Conservation (phyloP, 345 rosid genomes). For the Trapa incisa region DNA sequence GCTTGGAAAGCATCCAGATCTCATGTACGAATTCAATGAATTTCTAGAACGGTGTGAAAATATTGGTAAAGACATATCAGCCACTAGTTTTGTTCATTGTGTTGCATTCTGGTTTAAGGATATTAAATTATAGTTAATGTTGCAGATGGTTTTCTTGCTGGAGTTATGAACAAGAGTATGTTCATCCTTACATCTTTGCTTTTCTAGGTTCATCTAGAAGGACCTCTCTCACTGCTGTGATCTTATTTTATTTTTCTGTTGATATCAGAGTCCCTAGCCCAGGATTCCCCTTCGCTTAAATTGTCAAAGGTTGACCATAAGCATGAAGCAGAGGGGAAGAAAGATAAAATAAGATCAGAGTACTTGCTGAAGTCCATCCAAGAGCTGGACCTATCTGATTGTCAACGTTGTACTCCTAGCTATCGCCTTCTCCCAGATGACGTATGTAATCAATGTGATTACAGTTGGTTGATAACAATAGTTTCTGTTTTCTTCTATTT, state of each 20-base stretch:
- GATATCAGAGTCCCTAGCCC: conserved; percentile 50
- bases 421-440: conserved; percentile 87
- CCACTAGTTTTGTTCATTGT: conserved; percentile 10
- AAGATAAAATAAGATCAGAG: conserved; percentile 70
- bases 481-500: conserved; percentile 4
- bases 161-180: conserved; percentile 92
- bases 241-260: conserved; percentile 4
- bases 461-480: neutral
- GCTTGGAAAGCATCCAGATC: conserved; percentile 85
- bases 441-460: conserved; percentile 26
- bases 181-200: conserved; percentile 6
- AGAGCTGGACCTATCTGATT: conserved; percentile 90
- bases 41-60: conserved; percentile 82
- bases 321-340: conserved; percentile 49
- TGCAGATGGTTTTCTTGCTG: conserved; percentile 92
- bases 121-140: conserved; percentile 21
- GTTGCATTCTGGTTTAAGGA: conserved; percentile 8
- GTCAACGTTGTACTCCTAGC: conserved; percentile 87
- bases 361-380: conserved; percentile 80
- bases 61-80: conserved; percentile 42
- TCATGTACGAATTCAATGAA: conserved; percentile 86
- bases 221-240: neutral
- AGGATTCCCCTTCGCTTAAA: conserved; percentile 46
- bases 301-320: conserved; percentile 52
- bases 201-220: conserved; percentile 5